A percentile compares a stretch with the other conserved stretches of the same genome.
These are phyloP conservation scores for Erythrobasidium yunnanense DNA, from an alignment of 768 basidiomycete genomes.

Conservation along the genomic window DNA sequence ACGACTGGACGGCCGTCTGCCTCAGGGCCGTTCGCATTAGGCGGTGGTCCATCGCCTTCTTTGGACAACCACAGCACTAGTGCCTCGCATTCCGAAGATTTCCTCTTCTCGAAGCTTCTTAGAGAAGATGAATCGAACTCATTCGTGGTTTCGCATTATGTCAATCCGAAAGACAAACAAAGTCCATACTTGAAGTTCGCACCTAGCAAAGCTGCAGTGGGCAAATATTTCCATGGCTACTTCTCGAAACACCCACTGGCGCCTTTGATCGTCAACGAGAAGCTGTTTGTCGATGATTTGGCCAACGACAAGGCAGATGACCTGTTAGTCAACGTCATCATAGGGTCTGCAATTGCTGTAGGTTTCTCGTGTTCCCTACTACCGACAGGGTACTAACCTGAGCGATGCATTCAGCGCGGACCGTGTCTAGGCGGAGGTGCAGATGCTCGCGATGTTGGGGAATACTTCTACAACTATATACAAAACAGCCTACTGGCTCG, in stretches of 20 bases:
- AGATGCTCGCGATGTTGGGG: slow-evolving; percentile 13
- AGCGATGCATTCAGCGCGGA: neutral
- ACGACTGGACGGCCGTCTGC: slow-evolving; percentile 17
- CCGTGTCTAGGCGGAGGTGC: slow-evolving; percentile 7
- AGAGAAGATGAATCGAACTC: slow-evolving; percentile 20
- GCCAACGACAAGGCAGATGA: neutral
- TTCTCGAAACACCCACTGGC: slow-evolving; percentile 21
- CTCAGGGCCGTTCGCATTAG: slow-evolving; percentile 5
- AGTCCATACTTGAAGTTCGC: neutral
- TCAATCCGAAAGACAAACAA: neutral
- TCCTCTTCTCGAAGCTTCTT: slow-evolving; percentile 13
- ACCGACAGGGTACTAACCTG: too few species aligned
- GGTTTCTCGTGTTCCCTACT: neutral
- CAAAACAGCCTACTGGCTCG: neutral
- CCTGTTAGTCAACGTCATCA: slow-evolving; percentile 5
- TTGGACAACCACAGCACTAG: too few species aligned
- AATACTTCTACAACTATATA: neutral
- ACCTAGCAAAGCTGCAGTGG: slow-evolving; percentile 8
- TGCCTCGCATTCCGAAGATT: neutral
- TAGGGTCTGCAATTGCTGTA: slow-evolving; percentile 19
- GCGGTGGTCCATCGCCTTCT: too few species aligned
- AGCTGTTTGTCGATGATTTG: slow-evolving; percentile 19
- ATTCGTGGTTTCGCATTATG: neutral
- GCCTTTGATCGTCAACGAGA: slow-evolving; percentile 12
- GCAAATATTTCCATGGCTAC: slow-evolving; percentile 12